A percentile compares a stretch with the other conserved stretches of the same genome.
Evolutionary conservation across 345 rosid genomes (phyloP).

Genomic region (Noccaea bulbosa): DNA sequence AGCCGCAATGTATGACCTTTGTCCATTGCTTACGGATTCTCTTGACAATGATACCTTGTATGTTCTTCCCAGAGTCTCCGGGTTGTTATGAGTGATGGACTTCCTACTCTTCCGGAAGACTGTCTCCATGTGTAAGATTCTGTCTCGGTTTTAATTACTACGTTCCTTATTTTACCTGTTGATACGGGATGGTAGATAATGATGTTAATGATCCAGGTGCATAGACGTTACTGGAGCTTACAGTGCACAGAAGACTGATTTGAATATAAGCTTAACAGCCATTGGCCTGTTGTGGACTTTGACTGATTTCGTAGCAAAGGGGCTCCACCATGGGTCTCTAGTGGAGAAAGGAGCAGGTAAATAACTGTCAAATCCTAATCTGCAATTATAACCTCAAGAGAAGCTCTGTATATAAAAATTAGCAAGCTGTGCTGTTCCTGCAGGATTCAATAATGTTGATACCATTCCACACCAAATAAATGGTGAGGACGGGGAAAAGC

Average conservation of each 20-base stretch:
- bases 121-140: slow-evolving; percentile 80
- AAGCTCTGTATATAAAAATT: slow-evolving; percentile 3
- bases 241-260: slow-evolving; percentile 87
- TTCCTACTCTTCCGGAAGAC: slow-evolving; percentile 78
- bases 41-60: slow-evolving; percentile 40
- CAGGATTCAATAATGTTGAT: slow-evolving; percentile 47
- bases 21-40: slow-evolving; percentile 17
- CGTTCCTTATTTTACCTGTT: slow-evolving; percentile 12
- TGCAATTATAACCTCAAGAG: slow-evolving; percentile 12
- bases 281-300: slow-evolving; percentile 93
- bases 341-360: slow-evolving; percentile 67
- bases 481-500: slow-evolving; percentile 53
- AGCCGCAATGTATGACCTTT: slow-evolving; percentile 8
- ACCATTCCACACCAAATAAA: slow-evolving; percentile 48
- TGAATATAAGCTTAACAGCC: slow-evolving; percentile 95
- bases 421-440: slow-evolving; percentile 28
- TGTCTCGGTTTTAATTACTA: slow-evolving; percentile 4
- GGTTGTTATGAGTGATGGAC: slow-evolving; percentile 89
- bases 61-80: slow-evolving; percentile 71
- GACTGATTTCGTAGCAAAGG: slow-evolving; percentile 89
- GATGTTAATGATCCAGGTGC: slow-evolving; percentile 65
- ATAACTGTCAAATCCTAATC: slow-evolving; percentile 30
- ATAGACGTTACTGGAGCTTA: slow-evolving; percentile 98
- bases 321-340: slow-evolving; percentile 49
- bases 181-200: slow-evolving; percentile 29